Percentiles rank a stretch among this genome's conserved stretches.
phyloP scores from a whole-genome alignment of 2,329 filamentous ascomycete species.

The Polytolypa hystricis region DNA sequence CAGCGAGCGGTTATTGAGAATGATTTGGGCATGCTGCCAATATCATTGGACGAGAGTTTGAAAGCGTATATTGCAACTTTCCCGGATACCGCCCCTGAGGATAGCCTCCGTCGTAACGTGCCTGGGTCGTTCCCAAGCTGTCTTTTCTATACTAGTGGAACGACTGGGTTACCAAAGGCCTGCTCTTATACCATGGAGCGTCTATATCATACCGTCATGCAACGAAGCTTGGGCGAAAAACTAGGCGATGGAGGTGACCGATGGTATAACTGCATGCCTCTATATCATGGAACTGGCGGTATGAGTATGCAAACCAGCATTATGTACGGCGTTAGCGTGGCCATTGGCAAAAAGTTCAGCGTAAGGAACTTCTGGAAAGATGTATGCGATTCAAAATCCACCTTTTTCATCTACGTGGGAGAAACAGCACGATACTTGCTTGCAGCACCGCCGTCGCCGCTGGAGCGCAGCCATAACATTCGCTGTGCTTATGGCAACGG shows the following conservation, averaged over 20 bases:
- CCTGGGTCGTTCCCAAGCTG: slow-evolving; percentile 46
- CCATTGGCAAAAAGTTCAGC: slow-evolving; percentile 46
- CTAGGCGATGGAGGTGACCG: slow-evolving; percentile 37
- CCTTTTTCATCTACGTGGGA: slow-evolving; percentile 66
- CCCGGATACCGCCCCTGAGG: slow-evolving; percentile 41
- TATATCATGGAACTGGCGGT: slow-evolving; percentile 66
- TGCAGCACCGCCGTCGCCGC: slow-evolving; percentile 45
- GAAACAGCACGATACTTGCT: slow-evolving; percentile 66
- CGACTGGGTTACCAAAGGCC: slow-evolving; percentile 65
- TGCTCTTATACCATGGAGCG: slow-evolving; percentile 48
- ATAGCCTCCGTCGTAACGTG: slow-evolving; percentile 45
- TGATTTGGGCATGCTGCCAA: slow-evolving; percentile 48
- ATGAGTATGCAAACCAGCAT: slow-evolving; percentile 48
- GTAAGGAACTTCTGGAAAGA: slow-evolving; percentile 62
- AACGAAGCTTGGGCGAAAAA: slow-evolving; percentile 23
- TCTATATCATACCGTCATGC: slow-evolving; percentile 27
- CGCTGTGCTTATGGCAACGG: slow-evolving; percentile 40
- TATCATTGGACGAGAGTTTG: slow-evolving; percentile 41
- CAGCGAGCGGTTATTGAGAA: slow-evolving; percentile 36
- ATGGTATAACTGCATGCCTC: slow-evolving; percentile 67
- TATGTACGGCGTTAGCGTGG: slow-evolving; percentile 36
- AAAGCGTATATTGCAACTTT: slow-evolving; percentile 39
- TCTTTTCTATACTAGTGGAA: slow-evolving; percentile 65
- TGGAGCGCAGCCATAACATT: slow-evolving; percentile 36
- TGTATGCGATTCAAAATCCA: slow-evolving; percentile 55